Base-by-base conservation (phyloP, 345 rosid species). In the Sonneratia caseolaris region DNA sequence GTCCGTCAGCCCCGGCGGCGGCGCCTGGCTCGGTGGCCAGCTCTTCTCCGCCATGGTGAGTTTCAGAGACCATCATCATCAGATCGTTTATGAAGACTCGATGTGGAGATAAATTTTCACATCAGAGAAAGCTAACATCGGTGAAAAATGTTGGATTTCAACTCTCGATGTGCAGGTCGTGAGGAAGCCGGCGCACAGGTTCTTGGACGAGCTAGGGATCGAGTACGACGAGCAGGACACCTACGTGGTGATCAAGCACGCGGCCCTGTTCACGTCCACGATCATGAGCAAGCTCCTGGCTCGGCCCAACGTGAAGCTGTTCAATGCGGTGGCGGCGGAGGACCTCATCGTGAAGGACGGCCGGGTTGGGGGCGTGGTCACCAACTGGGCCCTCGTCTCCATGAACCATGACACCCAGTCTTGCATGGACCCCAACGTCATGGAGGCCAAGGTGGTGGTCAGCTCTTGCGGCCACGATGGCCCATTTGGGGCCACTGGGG, bases 391-490 rank as follows among this genome's bases (percentile, higher is more conserved):
- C 22, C 78, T 95, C 16, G 99, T 92, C 48, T 89, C 96, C 1
- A 86, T 87, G 96, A 95, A 90, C 89, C 97, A 92, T 27, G 91
- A 90, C 82, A 84, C 96, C 70, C 97, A 90, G 71, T 95, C 97
- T 22, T 90, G 97, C 71, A 90, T 92, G 97, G 99, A 92, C 84
- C 98, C 96, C 3, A 95, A 95, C 68, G 93, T 92, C 24, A 95
- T 95, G 99, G 99, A 95, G 79, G 83, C 97, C 13, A 90, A 95
- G 88, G 87, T 95, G 35, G 97, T 92, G 7, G 97, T 95, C 37
- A 92, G 97, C 78, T 95, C 99, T 0, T 92, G 99, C 37, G 99
- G 99, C 2, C 97, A 92, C 40, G 99, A 92, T 24, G 97, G 97
- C 38, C 99, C 97, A 0, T 90, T 95, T 18, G 96, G 98, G 35